Conservation (phyloP, 495 filamentous ascomycete species). For the Penicillium coffeae region DNA sequence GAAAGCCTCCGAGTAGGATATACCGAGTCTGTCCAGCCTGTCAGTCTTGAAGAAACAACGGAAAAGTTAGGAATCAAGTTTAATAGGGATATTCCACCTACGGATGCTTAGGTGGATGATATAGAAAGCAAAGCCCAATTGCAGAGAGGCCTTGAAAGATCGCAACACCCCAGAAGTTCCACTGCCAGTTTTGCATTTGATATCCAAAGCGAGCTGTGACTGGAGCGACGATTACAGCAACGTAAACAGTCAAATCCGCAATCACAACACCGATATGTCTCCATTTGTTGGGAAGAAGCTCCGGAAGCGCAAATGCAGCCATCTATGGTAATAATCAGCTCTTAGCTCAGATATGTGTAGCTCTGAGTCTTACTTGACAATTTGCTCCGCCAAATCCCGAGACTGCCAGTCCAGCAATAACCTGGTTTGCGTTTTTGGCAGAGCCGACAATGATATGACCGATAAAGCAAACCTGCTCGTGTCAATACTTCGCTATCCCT, state of each 20-base stretch:
- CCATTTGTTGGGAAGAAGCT: constrained; percentile 28
- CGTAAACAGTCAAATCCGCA: constrained; percentile 23
- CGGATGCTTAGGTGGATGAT: constrained; percentile 24
- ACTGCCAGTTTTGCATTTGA: constrained; percentile 17
- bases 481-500: neutral
- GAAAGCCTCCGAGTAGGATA: constrained; percentile 20
- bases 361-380: constrained; percentile 12
- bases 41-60: too few relatives aligned
- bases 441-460: constrained; percentile 23
- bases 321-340: constrained; percentile 16
- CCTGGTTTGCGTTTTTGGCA: constrained; percentile 19
- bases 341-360: too few relatives aligned
- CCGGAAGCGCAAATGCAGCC: constrained; percentile 25
- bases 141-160: constrained; percentile 24
- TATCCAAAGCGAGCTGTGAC: constrained; percentile 24
- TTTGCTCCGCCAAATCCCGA: constrained; percentile 24
- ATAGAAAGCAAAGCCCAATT: constrained; percentile 19
- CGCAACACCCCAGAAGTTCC: constrained; percentile 25
- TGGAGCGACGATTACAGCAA: constrained; percentile 23
- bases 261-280: constrained; percentile 24
- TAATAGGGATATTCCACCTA: too few relatives aligned
- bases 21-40: constrained; percentile 11
- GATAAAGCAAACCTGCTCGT: constrained; percentile 14
- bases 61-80: too few relatives aligned
- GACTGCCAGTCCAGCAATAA: constrained; percentile 21